Conservation (phyloP, 2,329 filamentous ascomycete genomes). For the Hypoxylon sp. region DNA sequence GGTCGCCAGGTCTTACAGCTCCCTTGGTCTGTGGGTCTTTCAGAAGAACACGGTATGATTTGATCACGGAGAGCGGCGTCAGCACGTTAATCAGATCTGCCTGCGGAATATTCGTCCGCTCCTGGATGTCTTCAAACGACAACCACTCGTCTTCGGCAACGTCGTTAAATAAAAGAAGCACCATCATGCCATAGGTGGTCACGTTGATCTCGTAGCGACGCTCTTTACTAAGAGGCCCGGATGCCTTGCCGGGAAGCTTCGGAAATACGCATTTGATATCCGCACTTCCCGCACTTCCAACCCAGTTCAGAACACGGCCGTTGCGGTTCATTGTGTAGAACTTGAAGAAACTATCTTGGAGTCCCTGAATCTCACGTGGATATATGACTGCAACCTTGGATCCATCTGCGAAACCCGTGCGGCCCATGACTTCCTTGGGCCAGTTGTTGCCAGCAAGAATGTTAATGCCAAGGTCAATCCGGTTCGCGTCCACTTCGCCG, state of each 20-base stretch:
- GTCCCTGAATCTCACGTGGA: constrained; percentile 76
- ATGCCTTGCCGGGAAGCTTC: constrained; percentile 76
- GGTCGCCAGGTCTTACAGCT: constrained; percentile 76
- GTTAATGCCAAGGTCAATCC: constrained; percentile 83
- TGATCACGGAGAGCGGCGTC: constrained; percentile 85
- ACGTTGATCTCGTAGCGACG: constrained; percentile 91
- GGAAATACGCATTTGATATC: constrained; percentile 87
- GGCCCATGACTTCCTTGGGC: constrained; percentile 89
- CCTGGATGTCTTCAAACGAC: constrained; percentile 82
- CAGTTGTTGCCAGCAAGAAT: constrained; percentile 95
- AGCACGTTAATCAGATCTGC: constrained; percentile 81
- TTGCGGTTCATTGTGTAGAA: constrained; percentile 91
- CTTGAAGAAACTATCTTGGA: constrained; percentile 87
- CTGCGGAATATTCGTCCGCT: constrained; percentile 80
- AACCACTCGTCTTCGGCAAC: constrained; percentile 64
- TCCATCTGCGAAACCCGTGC: constrained; percentile 63
- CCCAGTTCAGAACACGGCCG: constrained; percentile 89
- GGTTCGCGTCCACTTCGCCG: constrained; percentile 66
- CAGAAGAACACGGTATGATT: constrained; percentile 77
- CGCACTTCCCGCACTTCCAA: constrained; percentile 77
- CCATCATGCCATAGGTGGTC: constrained; percentile 91
- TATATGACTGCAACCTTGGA: constrained; percentile 71
- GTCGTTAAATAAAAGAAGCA: constrained; percentile 91
- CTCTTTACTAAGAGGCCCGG: constrained; percentile 69
- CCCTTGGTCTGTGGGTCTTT: constrained; percentile 86